Conservation (phyloP, 163 green algal species). For the Scenedesmus sp. region DNA sequence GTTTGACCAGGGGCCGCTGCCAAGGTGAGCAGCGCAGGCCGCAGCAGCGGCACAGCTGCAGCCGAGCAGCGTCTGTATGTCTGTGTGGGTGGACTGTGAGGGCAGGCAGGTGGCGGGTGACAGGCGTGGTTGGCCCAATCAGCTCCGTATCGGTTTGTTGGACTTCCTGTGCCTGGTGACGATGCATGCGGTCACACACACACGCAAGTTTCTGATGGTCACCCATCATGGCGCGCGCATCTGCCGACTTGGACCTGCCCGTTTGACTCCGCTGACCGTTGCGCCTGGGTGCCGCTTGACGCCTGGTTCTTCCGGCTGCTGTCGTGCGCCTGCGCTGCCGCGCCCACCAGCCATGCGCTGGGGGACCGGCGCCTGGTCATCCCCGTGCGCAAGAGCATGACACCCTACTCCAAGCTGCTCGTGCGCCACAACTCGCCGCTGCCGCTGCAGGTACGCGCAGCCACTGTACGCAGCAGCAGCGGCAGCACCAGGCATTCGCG, state of each 20-base stretch:
- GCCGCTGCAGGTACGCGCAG: slow-evolving; percentile 47
- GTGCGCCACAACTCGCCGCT: slow-evolving; percentile 24
- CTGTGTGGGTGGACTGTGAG: neutral
- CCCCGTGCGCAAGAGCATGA: slow-evolving; percentile 35
- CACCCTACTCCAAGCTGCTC: slow-evolving; percentile 21
- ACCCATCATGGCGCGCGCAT: no score
- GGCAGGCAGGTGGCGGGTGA: neutral
- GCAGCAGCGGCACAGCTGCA: neutral
- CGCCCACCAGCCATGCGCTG: slow-evolving; percentile 7
- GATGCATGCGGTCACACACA: no score
- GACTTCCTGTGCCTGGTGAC: no score
- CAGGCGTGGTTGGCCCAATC: no score
- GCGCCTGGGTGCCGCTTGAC: neutral
- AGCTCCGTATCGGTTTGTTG: no score
- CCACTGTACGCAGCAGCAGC: neutral
- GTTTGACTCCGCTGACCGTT: no score
- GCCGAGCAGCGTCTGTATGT: neutral
- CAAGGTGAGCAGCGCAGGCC: slow-evolving; percentile 4
- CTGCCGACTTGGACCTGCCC: neutral
- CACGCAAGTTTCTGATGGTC: no score
- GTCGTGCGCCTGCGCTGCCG: slow-evolving; percentile 1
- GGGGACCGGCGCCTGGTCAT: neutral
- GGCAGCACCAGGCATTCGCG: no score
- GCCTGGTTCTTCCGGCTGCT: slow-evolving; percentile 1
- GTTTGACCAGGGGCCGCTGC: slow-evolving; percentile 48